Percentiles rank a stretch among this genome's conserved stretches.
These are phyloP conservation scores for Saccharomyces hybrid DNA, from an alignment of 1,139 yeast species.

Conservation along the genomic window DNA sequence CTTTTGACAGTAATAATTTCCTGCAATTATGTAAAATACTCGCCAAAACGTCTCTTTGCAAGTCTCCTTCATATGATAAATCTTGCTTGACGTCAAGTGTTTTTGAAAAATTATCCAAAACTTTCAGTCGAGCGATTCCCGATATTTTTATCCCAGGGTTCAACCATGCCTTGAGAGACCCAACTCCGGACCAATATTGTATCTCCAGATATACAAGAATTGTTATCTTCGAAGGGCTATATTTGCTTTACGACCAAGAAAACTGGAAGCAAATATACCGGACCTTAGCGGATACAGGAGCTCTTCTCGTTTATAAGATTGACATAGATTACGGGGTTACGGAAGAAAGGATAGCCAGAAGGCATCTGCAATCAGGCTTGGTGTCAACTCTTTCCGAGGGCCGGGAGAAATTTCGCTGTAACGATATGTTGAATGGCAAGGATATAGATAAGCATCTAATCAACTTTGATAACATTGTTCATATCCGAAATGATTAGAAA, in stretches of 20 bases:
- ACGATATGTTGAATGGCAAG: conserved; percentile 64
- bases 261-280: conserved; percentile 43
- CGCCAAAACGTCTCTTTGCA: conserved; percentile 17
- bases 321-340: conserved; percentile 42
- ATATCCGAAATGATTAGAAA: conserved; percentile 29
- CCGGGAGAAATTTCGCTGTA: conserved; percentile 50
- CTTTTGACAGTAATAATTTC: conserved; percentile 60
- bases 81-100: not conserved
- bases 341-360: conserved; percentile 50
- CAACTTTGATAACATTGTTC: conserved; percentile 31
- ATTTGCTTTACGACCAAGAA: conserved; percentile 43
- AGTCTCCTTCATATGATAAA: not conserved
- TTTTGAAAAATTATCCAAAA: conserved; percentile 14
- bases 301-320: conserved; percentile 28
- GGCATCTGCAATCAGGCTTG: conserved; percentile 71
- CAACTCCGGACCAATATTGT: conserved; percentile 41
- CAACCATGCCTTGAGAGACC: conserved; percentile 64
- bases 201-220: conserved; percentile 40
- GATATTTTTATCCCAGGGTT: conserved; percentile 58
- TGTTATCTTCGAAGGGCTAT: conserved; percentile 57
- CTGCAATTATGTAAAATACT: conserved; percentile 32
- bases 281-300: conserved; percentile 15
- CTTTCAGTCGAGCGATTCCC: conserved; percentile 28
- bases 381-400: conserved; percentile 53
- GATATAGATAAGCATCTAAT: conserved; percentile 43